Evolutionary conservation across 1,139 yeast genomes (phyloP), one percentile per base, ranked within the genome.

Genomic region (Magnusiomyces fungicola): DNA sequence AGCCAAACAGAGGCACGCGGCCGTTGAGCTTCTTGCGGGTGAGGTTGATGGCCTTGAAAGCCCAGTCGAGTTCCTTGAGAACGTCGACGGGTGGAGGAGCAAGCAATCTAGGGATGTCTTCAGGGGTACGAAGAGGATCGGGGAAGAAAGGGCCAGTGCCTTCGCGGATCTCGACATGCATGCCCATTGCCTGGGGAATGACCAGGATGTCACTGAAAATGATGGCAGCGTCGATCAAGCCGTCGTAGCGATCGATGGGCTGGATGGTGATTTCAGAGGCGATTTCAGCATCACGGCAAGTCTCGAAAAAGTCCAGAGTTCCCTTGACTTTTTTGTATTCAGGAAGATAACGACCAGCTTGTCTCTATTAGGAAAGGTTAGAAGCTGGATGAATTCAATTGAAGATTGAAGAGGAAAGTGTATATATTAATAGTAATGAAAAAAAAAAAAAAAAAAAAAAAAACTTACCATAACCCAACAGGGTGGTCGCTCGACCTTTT

Each of bases 111-210:
- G 73, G 58, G 57, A 90, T 70, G 60, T 89, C 96, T 46, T 73
- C 74, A 3, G 87, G 87, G 1, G 70, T 70, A 64, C 97, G 79
- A 59, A 92, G 72, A 16, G 98, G 99, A 46, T 80, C 81, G 1
- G 88, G 90, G 67, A 92, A 92, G 46, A 83, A 86, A 1, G 99
- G 99, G 1, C 99, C 99, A 55, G 83, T 83, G 47, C 95, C 95
- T 55, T 92, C 98, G 42, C 87, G 72, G 96, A 92, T 92, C 62
- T 86, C 83, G 41, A 92, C 96, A 50, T 79, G 82, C 83, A 90
- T 87, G 19, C 98, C 98, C 90, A 92, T 84, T 5, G 97, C 98
- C 69, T 92, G 98, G 2, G 99, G 99, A 50, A 92, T 85, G 40
- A 92, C 98, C 54, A 92, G 74, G 59, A 92, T 92, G 66, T 92